Evolutionary conservation across 2,329 filamentous ascomycete species (phyloP).

Genomic region (Pyrenophora graminea): DNA sequence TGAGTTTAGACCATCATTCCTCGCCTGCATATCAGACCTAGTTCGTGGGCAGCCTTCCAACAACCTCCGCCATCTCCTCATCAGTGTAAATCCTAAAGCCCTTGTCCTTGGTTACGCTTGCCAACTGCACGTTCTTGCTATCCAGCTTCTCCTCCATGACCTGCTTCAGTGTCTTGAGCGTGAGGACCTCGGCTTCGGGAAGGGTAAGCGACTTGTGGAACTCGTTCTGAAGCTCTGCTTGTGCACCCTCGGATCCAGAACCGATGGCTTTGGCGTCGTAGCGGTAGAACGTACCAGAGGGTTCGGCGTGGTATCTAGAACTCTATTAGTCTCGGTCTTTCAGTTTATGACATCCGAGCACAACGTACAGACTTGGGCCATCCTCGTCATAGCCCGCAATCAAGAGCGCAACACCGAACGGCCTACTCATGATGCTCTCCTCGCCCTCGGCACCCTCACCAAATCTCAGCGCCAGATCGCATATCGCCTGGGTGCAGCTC

Average conservation of each 20-base stretch:
- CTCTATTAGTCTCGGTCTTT: neutral
- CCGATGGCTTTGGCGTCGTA: slow-evolving; percentile 99
- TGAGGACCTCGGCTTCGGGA: slow-evolving; percentile 88
- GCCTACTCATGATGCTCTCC: slow-evolving; percentile 97
- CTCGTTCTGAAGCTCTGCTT: slow-evolving; percentile 97
- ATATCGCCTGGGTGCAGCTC: slow-evolving; percentile 98
- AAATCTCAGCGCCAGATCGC: slow-evolving; percentile 92
- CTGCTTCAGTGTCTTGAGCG: slow-evolving; percentile 97
- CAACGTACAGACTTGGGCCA: slow-evolving; percentile 77
- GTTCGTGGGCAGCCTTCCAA: slow-evolving; percentile 71
- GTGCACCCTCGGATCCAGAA: slow-evolving; percentile 93
- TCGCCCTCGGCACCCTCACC: slow-evolving; percentile 96
- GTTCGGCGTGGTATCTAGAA: slow-evolving; percentile 87
- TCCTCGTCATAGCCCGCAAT: slow-evolving; percentile 98
- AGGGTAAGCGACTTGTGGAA: slow-evolving; percentile 98
- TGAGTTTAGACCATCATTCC: slow-evolving; percentile 3
- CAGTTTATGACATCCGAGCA: no score
- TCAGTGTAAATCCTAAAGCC: slow-evolving; percentile 99
- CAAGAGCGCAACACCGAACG: slow-evolving; percentile 93
- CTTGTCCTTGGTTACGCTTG: slow-evolving; percentile 95
- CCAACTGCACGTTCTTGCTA: slow-evolving; percentile 96
- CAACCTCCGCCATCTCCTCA: slow-evolving; percentile 93
- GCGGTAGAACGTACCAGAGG: slow-evolving; percentile 96
- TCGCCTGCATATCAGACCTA: slow-evolving; percentile 26
- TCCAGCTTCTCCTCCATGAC: slow-evolving; percentile 99